These are phyloP conservation scores for Trypanosoma cruzi DNA, from an alignment of 208 protist genomes.

Conservation along the genomic window DNA sequence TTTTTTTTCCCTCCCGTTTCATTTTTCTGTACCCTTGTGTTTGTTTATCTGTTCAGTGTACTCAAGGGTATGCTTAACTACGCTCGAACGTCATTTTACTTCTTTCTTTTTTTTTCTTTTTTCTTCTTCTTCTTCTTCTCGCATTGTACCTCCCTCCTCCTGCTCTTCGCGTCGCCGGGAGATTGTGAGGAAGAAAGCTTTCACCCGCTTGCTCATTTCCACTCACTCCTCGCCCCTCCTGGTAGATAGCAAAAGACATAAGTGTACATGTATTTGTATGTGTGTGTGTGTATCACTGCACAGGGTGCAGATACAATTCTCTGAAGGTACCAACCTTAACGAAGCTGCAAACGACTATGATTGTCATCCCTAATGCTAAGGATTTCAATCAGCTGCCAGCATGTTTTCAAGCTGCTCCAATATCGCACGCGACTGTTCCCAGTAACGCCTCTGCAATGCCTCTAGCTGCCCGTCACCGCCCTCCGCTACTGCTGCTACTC, in stretches of 20 bases:
- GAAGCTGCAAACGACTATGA: background rate
- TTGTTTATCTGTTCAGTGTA: conserved; percentile 15
- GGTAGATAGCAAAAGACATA: no score
- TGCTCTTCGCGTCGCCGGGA: no score
- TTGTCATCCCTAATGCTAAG: background rate
- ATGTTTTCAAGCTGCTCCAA: conserved; percentile 49
- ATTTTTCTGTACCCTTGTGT: conserved; percentile 9
- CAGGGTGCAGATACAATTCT: no score
- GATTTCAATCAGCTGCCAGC: conserved; percentile 25
- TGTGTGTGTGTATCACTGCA: no score
- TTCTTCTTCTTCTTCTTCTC: background rate
- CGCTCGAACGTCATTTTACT: conserved; percentile 2
- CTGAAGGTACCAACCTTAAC: background rate
- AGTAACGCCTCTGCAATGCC: conserved; percentile 38
- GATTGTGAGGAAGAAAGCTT: no score
- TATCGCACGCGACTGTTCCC: conserved; percentile 42
- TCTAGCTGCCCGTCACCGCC: conserved; percentile 5
- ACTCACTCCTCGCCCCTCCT: no score
- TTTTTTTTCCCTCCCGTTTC: conserved; percentile 13
- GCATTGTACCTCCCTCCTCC: no score
- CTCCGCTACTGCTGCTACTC: background rate
- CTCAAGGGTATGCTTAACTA: background rate
- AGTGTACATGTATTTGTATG: no score
- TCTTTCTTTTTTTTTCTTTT: conserved; percentile 10
- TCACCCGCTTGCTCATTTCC: no score